phyloP scores from a whole-genome alignment of 164 flowering plant species.

The Umbilicus rupestris region DNA sequence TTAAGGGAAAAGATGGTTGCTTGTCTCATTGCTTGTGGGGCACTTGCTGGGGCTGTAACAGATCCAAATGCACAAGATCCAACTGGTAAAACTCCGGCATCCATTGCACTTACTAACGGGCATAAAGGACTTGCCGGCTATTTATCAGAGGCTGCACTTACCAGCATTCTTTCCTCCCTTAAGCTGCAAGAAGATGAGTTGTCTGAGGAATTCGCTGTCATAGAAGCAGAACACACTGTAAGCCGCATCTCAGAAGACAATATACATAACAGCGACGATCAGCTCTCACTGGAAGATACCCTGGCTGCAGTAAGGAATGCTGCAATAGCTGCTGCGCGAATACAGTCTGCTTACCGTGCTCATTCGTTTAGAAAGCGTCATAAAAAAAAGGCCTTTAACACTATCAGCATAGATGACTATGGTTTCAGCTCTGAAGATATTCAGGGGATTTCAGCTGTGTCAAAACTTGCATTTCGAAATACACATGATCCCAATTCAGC shows the following conservation, averaged over 20 bases:
- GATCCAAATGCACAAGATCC: constrained; percentile 78
- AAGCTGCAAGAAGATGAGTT: constrained; percentile 66
- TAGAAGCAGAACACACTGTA: constrained; percentile 68
- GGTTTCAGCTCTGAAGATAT: constrained; percentile 38
- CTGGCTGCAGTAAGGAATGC: constrained; percentile 86
- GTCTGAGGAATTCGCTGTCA: constrained; percentile 61
- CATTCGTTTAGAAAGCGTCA: constrained; percentile 83
- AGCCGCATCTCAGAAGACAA: constrained; percentile 32
- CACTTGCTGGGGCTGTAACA: constrained; percentile 82
- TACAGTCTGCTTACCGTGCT: constrained; percentile 86
- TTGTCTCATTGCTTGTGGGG: constrained; percentile 80
- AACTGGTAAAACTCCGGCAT: constrained; percentile 66
- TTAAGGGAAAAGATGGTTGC: constrained; percentile 94
- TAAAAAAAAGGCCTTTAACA: constrained; percentile 15
- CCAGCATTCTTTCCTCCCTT: constrained; percentile 81
- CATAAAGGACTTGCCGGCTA: constrained; percentile 93
- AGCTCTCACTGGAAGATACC: constrained; percentile 51
- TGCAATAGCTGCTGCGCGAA: constrained; percentile 95
- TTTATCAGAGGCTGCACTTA: constrained; percentile 82
- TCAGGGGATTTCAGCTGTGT: constrained; percentile 48
- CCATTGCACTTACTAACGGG: constrained; percentile 61
- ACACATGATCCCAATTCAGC: constrained; percentile 52
- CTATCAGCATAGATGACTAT: constrained; percentile 36
- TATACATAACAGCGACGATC: constrained; percentile 35
- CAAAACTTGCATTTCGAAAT: constrained; percentile 47